Percentiles rank a stretch among this genome's conserved stretches.
phyloP scores from a whole-genome alignment of 768 basidiomycete species.

The Arthromyces matolae region DNA sequence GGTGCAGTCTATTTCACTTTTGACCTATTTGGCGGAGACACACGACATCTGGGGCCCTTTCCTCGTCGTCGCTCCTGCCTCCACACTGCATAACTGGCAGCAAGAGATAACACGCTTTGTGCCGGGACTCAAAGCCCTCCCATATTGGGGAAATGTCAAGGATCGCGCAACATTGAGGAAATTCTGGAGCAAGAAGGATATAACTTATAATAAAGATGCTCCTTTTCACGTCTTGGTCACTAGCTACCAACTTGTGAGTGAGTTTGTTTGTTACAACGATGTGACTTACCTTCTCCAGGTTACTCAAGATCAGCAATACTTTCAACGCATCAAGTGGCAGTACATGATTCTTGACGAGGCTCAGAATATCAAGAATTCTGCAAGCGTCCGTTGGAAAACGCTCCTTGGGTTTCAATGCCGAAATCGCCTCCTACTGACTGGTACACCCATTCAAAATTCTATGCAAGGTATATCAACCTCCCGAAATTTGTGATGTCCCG shows the following conservation, averaged over 20 bases:
- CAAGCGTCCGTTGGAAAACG: slow-evolving; percentile 96
- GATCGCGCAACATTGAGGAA: slow-evolving; percentile 92
- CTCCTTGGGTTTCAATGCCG: slow-evolving; percentile 93
- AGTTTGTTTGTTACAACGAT: no score
- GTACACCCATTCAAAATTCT: slow-evolving; percentile 98
- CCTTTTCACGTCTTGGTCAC: slow-evolving; percentile 97
- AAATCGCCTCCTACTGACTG: slow-evolving; percentile 91
- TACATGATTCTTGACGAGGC: slow-evolving; percentile 99
- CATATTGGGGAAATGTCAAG: slow-evolving; percentile 98
- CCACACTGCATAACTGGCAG: slow-evolving; percentile 99
- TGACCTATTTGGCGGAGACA: slow-evolving; percentile 93
- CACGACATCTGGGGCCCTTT: slow-evolving; percentile 99
- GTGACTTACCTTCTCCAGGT: no score
- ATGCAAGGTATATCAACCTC: slow-evolving; percentile 78
- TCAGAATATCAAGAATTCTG: slow-evolving; percentile 98
- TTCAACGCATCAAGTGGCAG: slow-evolving; percentile 97
- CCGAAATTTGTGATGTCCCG: not conserved
- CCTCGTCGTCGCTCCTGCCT: slow-evolving; percentile 94
- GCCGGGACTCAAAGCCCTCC: slow-evolving; percentile 87
- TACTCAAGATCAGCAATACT: slow-evolving; percentile 96
- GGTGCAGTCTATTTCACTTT: slow-evolving; percentile 94
- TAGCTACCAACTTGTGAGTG: slow-evolving; percentile 85
- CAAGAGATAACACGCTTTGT: slow-evolving; percentile 97
- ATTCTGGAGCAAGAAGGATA: slow-evolving; percentile 98
- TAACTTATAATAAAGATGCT: slow-evolving; percentile 91